Conservation (phyloP, 2,329 filamentous ascomycete genomes). For the Trichoderma polysporum region DNA sequence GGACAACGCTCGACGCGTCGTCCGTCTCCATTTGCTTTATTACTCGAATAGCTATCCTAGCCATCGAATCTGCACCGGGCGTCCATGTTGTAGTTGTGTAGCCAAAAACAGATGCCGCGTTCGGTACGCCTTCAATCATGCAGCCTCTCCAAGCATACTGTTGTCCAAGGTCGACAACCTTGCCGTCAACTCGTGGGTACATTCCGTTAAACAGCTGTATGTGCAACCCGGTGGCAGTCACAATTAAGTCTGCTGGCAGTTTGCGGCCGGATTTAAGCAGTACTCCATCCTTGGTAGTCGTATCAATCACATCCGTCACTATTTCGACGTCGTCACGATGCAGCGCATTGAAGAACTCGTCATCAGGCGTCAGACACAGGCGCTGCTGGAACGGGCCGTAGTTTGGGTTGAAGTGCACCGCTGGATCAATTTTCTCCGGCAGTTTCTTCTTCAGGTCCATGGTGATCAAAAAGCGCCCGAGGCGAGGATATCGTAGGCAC, state of each 20-base stretch:
- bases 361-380: slow-evolving; percentile 63
- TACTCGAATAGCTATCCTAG: slow-evolving; percentile 49
- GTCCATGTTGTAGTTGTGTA: slow-evolving; percentile 70
- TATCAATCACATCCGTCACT: slow-evolving; percentile 53
- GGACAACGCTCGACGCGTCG: slow-evolving; percentile 46
- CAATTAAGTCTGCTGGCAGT: slow-evolving; percentile 63
- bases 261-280: slow-evolving; percentile 47
- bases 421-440: slow-evolving; percentile 52
- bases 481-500: slow-evolving; percentile 29
- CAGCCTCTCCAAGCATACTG: slow-evolving; percentile 62
- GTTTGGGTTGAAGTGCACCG: slow-evolving; percentile 63
- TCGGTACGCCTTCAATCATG: slow-evolving; percentile 68
- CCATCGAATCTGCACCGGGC: slow-evolving; percentile 57
- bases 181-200: slow-evolving; percentile 53
- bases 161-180: slow-evolving; percentile 45
- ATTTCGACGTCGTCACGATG: slow-evolving; percentile 46
- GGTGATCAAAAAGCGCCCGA: slow-evolving; percentile 38
- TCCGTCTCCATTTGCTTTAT: slow-evolving; percentile 53
- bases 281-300: slow-evolving; percentile 49
- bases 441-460: slow-evolving; percentile 48
- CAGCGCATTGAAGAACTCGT: slow-evolving; percentile 56
- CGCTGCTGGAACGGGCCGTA: slow-evolving; percentile 74
- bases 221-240: slow-evolving; percentile 67
- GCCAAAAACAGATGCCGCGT: slow-evolving; percentile 60
- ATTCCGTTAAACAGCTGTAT: slow-evolving; percentile 57